Base-by-base conservation (phyloP, 768 basidiomycete genomes). In the Cyathus striatus region DNA sequence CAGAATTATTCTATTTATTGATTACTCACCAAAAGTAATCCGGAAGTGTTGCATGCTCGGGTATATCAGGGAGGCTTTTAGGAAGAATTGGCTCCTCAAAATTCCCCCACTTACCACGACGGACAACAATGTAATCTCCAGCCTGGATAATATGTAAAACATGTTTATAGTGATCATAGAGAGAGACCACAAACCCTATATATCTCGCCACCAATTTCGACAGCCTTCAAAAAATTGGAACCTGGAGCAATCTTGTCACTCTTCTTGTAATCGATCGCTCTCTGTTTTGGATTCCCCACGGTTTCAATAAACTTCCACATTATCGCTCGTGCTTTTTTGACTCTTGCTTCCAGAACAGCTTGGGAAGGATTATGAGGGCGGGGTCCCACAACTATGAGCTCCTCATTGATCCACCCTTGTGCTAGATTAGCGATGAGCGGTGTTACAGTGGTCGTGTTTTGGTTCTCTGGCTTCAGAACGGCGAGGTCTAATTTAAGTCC, bases 11-110 rank as follows among this genome's bases (percentile, higher is more conserved):
- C 2, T 33, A 13, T 12, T 7, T 3, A 10, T 3, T 10, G 20
- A 10, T 26, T 22, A 41, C 2, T 32, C 56, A 84, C 86, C 86
- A 89, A 52, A 86, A 88, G 51, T 75, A 81, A 42, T 79, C 65
- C 0, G 72, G 66, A 2, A 86, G 60, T 3, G 61, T 69, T 14
- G 68, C 70, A 14, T 64, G 55, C 2, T 46, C 25, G 2, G 68
- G 66, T 2, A 73, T 53, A 14, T 71, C 60, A 1, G 61, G 46
- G 0, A 58, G 54, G 30, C 61, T 47, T 12, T 44, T 47, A 1
- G 72, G 72, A 4, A 75, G 50, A 0, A 51, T 34, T 6, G 68
- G 59, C 1, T 61, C 53, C 5, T 52, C 52, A 27, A 55, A 60
- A 6, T 56, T 50, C 5, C 51, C 45, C 33, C 60, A 59, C 1